A percentile compares a stretch with the other conserved stretches of the same genome.
These are phyloP conservation scores for Ustilago trichophora DNA, from an alignment of 1,284 basidiomycete genomes.

Conservation along the genomic window DNA sequence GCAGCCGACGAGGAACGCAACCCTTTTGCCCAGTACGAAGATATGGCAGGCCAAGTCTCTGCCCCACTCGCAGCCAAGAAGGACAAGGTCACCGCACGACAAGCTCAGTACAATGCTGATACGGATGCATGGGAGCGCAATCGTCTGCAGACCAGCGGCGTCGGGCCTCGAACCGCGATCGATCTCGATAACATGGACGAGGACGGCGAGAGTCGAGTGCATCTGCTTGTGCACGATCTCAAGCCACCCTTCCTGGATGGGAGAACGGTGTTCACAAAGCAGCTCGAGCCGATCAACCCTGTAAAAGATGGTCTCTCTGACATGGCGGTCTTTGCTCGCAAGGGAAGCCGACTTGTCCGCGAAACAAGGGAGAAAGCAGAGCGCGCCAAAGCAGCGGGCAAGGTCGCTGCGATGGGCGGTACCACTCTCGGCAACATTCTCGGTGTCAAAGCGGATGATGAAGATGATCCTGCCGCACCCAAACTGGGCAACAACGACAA, in stretches of 20 bases:
- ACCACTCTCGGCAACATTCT: conserved; percentile 95
- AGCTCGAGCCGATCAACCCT: conserved; percentile 95
- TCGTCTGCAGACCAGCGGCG: conserved; percentile 92
- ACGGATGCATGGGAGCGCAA: conserved; percentile 99
- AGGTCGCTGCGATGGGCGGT: conserved; percentile 89
- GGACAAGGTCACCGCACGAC: conserved; percentile 64
- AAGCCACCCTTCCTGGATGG: conserved; percentile 98
- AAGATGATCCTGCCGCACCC: conserved; percentile 18
- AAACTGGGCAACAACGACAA: background rate
- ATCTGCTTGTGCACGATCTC: conserved; percentile 95
- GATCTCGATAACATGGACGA: conserved; percentile 79
- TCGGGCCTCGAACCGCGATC: conserved; percentile 80
- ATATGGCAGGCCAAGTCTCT: conserved; percentile 71
- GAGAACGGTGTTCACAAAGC: conserved; percentile 92
- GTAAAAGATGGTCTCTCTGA: conserved; percentile 92
- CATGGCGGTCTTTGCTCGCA: conserved; percentile 93
- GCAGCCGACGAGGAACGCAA: conserved; percentile 88
- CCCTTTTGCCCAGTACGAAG: conserved; percentile 83
- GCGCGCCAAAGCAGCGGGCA: conserved; percentile 78
- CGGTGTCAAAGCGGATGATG: conserved; percentile 95
- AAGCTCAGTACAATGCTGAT: conserved; percentile 77
- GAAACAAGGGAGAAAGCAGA: conserved; percentile 96
- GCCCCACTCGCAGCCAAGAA: conserved; percentile 39
- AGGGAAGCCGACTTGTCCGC: conserved; percentile 89
- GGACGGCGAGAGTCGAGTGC: conserved; percentile 95